phyloP scores from a whole-genome alignment of 164 flowering plant genomes.

The Annona cherimola region DNA sequence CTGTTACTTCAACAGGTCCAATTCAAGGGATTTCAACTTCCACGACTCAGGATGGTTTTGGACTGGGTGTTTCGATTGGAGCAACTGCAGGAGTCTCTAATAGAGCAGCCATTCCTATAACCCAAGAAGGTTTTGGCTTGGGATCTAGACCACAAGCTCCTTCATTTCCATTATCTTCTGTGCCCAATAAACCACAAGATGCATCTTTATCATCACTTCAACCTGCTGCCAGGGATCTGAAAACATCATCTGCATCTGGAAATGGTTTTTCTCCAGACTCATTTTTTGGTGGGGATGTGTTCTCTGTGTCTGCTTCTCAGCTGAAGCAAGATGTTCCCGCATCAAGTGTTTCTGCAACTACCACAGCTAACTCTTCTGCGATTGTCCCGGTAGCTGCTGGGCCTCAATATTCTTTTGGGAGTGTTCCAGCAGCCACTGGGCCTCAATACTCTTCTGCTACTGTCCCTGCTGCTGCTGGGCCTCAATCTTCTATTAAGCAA shows the following conservation, averaged over 20 bases:
- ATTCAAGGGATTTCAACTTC: conserved; percentile 32
- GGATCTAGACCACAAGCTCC: conserved; percentile 14
- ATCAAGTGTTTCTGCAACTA: conserved; percentile 30
- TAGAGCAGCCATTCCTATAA: conserved; percentile 18
- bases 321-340: conserved; percentile 35
- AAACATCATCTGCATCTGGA: conserved; percentile 42
- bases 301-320: conserved; percentile 45
- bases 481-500: conserved; percentile 47
- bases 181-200: conserved; percentile 35
- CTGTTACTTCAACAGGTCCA: conserved; percentile 34
- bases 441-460: conserved; percentile 33
- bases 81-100: conserved; percentile 24
- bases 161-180: conserved; percentile 25
- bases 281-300: conserved; percentile 58
- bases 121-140: conserved; percentile 6
- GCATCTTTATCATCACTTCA: conserved; percentile 26
- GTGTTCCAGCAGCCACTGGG: conserved; percentile 34
- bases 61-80: conserved; percentile 17
- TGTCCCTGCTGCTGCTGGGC: conserved; percentile 34
- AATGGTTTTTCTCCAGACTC: conserved; percentile 61
- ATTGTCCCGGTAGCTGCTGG: conserved; percentile 35
- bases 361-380: conserved; percentile 39
- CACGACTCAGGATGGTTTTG: conserved; percentile 22
- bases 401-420: conserved; percentile 32
- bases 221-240: conserved; percentile 41